These are phyloP conservation scores for Fusarium camptoceras DNA, from an alignment of 2,329 filamentous ascomycete genomes.

Conservation along the genomic window DNA sequence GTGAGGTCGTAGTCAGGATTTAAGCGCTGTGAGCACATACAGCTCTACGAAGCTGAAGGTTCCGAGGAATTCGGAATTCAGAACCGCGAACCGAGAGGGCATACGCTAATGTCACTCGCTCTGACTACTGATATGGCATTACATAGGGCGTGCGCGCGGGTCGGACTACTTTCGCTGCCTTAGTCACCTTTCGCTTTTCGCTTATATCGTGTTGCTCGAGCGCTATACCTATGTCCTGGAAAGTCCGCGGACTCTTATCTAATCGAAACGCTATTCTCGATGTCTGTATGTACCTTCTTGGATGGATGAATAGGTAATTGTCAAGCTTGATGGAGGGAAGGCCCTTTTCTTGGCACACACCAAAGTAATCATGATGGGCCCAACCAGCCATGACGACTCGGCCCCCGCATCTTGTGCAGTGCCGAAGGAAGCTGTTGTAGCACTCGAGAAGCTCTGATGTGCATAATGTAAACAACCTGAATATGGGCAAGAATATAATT, in stretches of 20 bases:
- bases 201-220: neutral
- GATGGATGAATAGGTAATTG: neutral
- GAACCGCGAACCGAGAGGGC: neutral
- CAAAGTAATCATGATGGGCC: constrained; percentile 33
- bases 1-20: neutral
- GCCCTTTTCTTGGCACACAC: constrained; percentile 18
- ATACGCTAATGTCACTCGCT: neutral
- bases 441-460: constrained; percentile 18
- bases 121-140: neutral
- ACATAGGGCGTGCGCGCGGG: constrained; percentile 3
- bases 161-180: neutral
- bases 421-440: constrained; percentile 8
- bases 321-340: constrained; percentile 14
- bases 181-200: neutral
- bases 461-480: constrained; percentile 7
- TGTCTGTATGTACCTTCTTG: neutral
- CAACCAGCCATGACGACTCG: constrained; percentile 13
- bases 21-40: neutral
- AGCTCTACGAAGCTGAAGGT: constrained; percentile 2
- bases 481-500: neutral
- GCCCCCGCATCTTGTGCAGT: neutral
- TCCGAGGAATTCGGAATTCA: neutral
- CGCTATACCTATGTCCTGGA: neutral
- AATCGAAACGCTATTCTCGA: neutral
- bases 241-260: constrained; percentile 2